These are phyloP conservation scores for Metrosideros polymorpha DNA, from an alignment of 441 rosid species.

Conservation along the genomic window DNA sequence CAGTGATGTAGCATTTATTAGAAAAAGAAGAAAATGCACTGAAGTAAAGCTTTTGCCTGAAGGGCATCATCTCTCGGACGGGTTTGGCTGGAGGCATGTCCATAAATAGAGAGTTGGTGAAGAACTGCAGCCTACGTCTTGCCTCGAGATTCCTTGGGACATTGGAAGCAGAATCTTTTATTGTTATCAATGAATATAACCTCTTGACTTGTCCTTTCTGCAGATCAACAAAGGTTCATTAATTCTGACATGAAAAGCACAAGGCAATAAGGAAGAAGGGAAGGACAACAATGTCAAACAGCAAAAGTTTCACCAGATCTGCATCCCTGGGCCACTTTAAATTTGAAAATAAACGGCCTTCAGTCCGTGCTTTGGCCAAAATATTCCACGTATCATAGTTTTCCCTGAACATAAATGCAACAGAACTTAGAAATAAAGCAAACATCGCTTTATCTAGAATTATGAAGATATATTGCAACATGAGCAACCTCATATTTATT, in stretches of 20 bases:
- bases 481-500: slow-evolving; percentile 61
- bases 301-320: slow-evolving; percentile 55
- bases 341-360: slow-evolving; percentile 80
- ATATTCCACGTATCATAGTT: slow-evolving; percentile 73
- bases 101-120: slow-evolving; percentile 98
- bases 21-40: neutral
- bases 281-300: neutral
- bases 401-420: slow-evolving; percentile 36
- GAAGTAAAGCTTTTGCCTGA: slow-evolving; percentile 39
- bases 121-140: slow-evolving; percentile 82
- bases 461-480: neutral
- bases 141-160: slow-evolving; percentile 93
- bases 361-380: slow-evolving; percentile 72
- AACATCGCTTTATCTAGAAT: neutral
- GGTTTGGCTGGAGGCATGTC: slow-evolving; percentile 71
- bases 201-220: slow-evolving; percentile 84
- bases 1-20: neutral
- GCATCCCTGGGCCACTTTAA: slow-evolving; percentile 90
- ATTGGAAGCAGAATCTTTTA: slow-evolving; percentile 89
- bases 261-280: neutral
- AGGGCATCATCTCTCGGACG: slow-evolving; percentile 75
- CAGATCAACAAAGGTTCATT: slow-evolving; percentile 13
- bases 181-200: slow-evolving; percentile 74
- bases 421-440: neutral
- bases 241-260: neutral